Evolutionary conservation across 2,329 filamentous ascomycete genomes (phyloP).

Genomic region (Nothophaeocryptopus gaeumannii): DNA sequence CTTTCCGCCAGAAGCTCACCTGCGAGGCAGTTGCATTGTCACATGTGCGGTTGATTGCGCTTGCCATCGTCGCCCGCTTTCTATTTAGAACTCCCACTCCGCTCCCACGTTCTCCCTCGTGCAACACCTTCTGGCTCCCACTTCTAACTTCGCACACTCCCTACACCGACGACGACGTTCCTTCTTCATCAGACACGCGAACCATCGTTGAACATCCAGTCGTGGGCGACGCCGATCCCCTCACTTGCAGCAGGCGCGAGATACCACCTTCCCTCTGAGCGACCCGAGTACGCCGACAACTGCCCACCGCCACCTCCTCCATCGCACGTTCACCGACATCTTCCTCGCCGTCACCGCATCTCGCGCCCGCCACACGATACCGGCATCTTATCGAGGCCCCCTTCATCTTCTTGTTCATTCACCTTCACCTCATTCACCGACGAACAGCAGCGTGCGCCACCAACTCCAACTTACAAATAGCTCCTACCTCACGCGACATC

Average conservation of each 20-base stretch:
- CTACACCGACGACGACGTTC: background rate
- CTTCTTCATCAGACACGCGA: background rate
- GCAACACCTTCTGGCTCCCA: background rate
- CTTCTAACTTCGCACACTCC: background rate
- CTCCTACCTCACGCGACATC: constrained; percentile 2
- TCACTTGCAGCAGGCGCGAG: constrained; percentile 1
- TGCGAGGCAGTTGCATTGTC: background rate
- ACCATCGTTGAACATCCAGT: background rate
- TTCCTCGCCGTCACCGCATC: background rate
- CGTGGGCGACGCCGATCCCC: background rate
- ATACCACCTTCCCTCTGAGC: constrained; percentile 1
- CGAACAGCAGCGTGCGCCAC: no score
- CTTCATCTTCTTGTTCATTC: background rate
- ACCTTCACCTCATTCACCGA: no score
- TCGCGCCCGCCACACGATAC: constrained; percentile 1
- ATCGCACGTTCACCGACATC: constrained; percentile 3
- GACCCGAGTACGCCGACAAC: background rate
- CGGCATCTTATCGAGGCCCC: constrained; percentile 6
- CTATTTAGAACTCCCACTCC: background rate
- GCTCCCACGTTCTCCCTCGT: background rate
- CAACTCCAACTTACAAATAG: background rate
- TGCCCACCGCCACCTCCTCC: background rate
- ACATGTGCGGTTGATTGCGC: background rate
- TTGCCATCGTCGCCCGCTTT: constrained; percentile 3
- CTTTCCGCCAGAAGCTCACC: constrained; percentile 1